Percentiles rank a stretch among this genome's conserved stretches.
phyloP scores from a whole-genome alignment of 306 rosid species.

The Pyrus bretschneideri region DNA sequence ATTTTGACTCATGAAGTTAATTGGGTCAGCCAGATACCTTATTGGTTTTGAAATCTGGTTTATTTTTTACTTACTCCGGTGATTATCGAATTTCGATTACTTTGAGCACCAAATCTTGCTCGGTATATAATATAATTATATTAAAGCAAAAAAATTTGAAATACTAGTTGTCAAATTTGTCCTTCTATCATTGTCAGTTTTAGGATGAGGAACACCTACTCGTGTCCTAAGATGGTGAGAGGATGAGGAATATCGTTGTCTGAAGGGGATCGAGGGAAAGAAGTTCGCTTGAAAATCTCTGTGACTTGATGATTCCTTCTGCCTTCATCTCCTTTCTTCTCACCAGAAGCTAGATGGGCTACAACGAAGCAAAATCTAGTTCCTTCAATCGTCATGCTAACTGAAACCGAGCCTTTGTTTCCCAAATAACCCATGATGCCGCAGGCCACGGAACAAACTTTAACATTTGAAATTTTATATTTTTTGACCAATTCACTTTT shows the following conservation, averaged over 20 bases:
- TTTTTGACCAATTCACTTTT: slow-evolving; percentile 48
- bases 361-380: slow-evolving; percentile 83
- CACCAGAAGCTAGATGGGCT: slow-evolving; percentile 89
- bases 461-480: slow-evolving; percentile 57
- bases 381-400: slow-evolving; percentile 85
- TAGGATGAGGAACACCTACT: slow-evolving; percentile 51
- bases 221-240: slow-evolving; percentile 75
- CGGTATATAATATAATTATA: neutral
- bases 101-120: neutral
- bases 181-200: neutral
- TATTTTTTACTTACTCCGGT: neutral
- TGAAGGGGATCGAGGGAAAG: slow-evolving; percentile 42
- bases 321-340: slow-evolving; percentile 77
- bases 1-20: neutral
- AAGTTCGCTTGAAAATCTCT: slow-evolving; percentile 70
- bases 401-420: slow-evolving; percentile 85
- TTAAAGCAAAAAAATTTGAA: neutral
- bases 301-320: slow-evolving; percentile 70
- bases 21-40: neutral
- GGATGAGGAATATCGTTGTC: slow-evolving; percentile 41
- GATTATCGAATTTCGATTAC: neutral
- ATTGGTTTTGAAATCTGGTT: neutral
- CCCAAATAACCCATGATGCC: slow-evolving; percentile 98
- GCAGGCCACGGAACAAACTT: slow-evolving; percentile 81
- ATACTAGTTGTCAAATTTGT: neutral